phyloP scores from a whole-genome alignment of 306 rosid species.

The Canavalia gladiata region DNA sequence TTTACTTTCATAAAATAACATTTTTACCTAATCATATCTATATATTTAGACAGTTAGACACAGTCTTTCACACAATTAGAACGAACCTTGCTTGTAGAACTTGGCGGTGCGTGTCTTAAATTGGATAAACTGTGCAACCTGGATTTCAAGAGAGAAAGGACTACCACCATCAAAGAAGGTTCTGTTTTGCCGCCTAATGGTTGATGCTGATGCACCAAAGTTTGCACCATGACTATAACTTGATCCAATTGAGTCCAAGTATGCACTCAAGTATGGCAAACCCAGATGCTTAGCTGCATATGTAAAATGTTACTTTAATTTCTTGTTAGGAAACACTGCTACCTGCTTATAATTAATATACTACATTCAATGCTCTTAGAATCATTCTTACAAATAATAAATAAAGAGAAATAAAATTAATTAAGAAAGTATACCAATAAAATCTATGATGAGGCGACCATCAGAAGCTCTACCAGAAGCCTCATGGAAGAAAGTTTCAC shows the following conservation, averaged over 20 bases:
- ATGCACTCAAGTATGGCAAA: conserved; percentile 67
- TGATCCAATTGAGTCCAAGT: conserved; percentile 76
- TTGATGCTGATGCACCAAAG: conserved; percentile 85
- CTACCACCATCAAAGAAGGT: conserved; percentile 65
- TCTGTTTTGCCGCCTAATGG: conserved; percentile 64
- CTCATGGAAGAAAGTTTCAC: conserved; percentile 71
- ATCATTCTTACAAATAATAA: background rate
- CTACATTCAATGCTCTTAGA: too few relatives aligned
- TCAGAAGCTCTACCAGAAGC: conserved; percentile 70
- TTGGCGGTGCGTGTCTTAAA: conserved; percentile 68
- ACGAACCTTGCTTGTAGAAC: conserved; percentile 58
- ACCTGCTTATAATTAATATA: too few relatives aligned
- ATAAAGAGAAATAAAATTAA: background rate
- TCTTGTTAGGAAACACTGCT: background rate
- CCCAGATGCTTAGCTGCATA: conserved; percentile 67
- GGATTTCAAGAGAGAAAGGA: conserved; percentile 79
- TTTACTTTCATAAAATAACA: too few relatives aligned
- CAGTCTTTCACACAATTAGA: too few relatives aligned
- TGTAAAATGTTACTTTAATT: background rate
- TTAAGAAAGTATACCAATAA: conserved; percentile 55
- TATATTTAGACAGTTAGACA: too few relatives aligned
- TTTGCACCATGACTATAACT: conserved; percentile 83
- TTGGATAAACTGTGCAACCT: conserved; percentile 63
- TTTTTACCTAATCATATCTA: too few relatives aligned
- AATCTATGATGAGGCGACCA: conserved; percentile 80